Conservation (phyloP, 208 protist genomes). For the Acanthamoeba sp. region DNA sequence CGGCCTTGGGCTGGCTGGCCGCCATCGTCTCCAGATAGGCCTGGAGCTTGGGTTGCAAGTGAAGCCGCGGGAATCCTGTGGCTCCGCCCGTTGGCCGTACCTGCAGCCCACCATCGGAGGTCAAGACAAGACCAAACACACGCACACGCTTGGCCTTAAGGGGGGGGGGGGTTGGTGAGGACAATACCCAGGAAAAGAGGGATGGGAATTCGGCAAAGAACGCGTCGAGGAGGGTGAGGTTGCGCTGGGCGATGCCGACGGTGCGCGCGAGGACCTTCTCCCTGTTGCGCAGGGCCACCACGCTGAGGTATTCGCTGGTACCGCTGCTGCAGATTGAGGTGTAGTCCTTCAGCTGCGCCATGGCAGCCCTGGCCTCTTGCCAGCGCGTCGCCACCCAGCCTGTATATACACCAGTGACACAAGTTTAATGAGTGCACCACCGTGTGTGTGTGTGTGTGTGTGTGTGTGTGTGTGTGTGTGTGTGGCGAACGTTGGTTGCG, state of each 20-base stretch:
- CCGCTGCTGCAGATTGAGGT: constrained; percentile 73
- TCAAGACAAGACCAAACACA: too few species aligned
- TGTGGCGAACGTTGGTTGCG: background rate
- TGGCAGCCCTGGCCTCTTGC: background rate
- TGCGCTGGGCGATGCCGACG: background rate
- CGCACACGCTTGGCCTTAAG: background rate
- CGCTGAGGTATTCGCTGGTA: constrained; percentile 57
- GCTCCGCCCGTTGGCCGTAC: constrained; percentile 32
- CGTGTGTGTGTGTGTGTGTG: background rate
- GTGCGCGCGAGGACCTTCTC: constrained; percentile 12
- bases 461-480: background rate
- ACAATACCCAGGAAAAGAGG: constrained; percentile 69
- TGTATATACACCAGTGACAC: background rate
- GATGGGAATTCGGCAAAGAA: constrained; percentile 44
- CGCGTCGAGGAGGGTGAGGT: constrained; percentile 52
- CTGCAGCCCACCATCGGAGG: too few species aligned
- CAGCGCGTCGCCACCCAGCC: constrained; percentile 56
- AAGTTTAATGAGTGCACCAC: background rate
- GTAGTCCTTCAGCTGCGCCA: constrained; percentile 73
- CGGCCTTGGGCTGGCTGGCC: background rate
- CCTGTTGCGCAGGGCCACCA: constrained; percentile 33
- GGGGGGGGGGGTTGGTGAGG: too few species aligned
- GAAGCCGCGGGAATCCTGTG: constrained; percentile 44
- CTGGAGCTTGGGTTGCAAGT: background rate
- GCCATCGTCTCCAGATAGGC: constrained; percentile 12